phyloP scores from a whole-genome alignment of 345 rosid genomes.

The Populus pruinosa region DNA sequence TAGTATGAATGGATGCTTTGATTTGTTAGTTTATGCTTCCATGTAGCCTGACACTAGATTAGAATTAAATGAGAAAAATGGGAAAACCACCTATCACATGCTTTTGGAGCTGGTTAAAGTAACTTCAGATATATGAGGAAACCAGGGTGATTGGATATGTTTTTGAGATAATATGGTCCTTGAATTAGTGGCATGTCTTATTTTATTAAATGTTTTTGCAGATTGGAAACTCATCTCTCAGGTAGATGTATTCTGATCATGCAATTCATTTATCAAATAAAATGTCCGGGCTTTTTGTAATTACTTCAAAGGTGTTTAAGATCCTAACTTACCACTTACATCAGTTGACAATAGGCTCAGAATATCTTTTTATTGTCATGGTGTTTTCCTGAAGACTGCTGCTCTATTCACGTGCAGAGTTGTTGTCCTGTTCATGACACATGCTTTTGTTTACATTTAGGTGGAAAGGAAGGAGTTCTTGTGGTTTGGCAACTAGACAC shows the following conservation, averaged over 20 bases:
- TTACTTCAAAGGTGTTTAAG: not conserved
- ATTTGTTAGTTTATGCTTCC: not conserved
- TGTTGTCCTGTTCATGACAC: not conserved
- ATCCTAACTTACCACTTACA: not conserved
- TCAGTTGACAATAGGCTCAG: not conserved
- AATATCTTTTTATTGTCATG: not conserved
- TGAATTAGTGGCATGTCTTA: not conserved
- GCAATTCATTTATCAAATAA: not conserved
- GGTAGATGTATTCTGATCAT: not conserved
- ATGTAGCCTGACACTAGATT: not conserved
- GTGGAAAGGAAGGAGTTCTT: slow-evolving; percentile 97
- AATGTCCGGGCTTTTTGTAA: not conserved
- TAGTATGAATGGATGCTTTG: not conserved
- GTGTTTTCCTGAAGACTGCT: not conserved
- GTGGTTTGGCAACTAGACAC: slow-evolving; percentile 97
- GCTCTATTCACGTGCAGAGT: not conserved
- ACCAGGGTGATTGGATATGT: not conserved
- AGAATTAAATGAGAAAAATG: not conserved
- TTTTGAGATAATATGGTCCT: not conserved
- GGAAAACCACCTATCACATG: not conserved
- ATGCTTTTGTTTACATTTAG: slow-evolving; percentile 34
- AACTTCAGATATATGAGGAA: not conserved
- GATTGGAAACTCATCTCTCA: not conserved
- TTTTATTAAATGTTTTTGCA: not conserved
- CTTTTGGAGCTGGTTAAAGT: not conserved